Conservation (phyloP, 768 basidiomycete species). For the Pilatotrama ljubarskyi region DNA sequence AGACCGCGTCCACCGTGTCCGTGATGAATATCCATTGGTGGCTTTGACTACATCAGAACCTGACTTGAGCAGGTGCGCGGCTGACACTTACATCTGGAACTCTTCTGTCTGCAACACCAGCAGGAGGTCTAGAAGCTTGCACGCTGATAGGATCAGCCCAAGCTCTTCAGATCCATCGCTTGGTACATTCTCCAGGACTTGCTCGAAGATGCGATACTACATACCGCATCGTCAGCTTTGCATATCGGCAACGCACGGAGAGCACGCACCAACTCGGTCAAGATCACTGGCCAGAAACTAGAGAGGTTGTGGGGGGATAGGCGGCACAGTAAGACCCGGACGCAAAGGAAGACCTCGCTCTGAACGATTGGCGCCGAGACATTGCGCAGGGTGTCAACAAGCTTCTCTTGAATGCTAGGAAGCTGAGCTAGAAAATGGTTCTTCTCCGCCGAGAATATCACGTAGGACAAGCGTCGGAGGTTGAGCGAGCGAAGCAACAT, state of each 20-base stretch:
- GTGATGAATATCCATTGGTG: conserved; percentile 99
- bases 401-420: conserved; percentile 93
- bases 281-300: conserved; percentile 94
- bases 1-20: conserved; percentile 94
- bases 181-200: conserved; percentile 67
- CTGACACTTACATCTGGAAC: conserved; percentile 87
- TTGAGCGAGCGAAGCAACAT: conserved; percentile 85
- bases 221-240: background rate
- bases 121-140: conserved; percentile 93
- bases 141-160: conserved; percentile 79
- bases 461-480: conserved; percentile 83
- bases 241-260: background rate
- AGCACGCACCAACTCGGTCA: conserved; percentile 77
- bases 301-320: conserved; percentile 88
- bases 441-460: conserved; percentile 84
- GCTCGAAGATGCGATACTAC: conserved; percentile 90
- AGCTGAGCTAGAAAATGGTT: conserved; percentile 89
- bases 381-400: conserved; percentile 88
- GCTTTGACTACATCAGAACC: conserved; percentile 36
- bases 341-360: conserved; percentile 92
- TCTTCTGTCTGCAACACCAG: conserved; percentile 93
- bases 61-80: background rate
- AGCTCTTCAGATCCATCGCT: conserved; percentile 85
- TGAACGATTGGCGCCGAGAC: conserved; percentile 82
- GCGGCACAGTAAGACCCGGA: conserved; percentile 88